These are phyloP conservation scores for Tetrahymena elliotti DNA, from an alignment of 73 alveolate genomes.

Conservation along the genomic window DNA sequence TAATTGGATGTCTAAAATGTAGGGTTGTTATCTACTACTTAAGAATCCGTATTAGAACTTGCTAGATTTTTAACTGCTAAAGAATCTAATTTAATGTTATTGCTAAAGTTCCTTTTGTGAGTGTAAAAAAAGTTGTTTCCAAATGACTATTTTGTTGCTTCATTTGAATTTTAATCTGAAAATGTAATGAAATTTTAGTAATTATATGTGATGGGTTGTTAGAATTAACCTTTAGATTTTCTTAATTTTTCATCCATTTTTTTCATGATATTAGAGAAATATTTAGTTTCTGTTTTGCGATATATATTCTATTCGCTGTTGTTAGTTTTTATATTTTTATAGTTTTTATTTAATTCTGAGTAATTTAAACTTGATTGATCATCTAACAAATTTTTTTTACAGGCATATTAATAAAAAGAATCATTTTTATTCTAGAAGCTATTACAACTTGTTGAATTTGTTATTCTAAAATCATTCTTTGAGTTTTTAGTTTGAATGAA, in stretches of 20 bases:
- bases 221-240: not conserved
- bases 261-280: not conserved
- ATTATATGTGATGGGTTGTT: not conserved
- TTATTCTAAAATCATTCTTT: not conserved
- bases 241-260: not conserved
- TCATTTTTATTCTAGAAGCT: not conserved
- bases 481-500: not conserved
- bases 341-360: not conserved
- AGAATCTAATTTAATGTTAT: not conserved
- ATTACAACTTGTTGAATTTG: not conserved
- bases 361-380: not conserved
- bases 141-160: not conserved
- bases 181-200: not conserved
- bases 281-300: not conserved
- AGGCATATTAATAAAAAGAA: not conserved
- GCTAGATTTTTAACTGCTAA: not conserved
- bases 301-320: not conserved
- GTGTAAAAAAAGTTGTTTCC: not conserved
- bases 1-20: not conserved
- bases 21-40: not conserved
- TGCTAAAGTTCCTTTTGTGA: not conserved
- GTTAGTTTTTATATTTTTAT: not conserved
- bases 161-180: not conserved
- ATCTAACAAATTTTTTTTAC: not conserved
- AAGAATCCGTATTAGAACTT: not conserved